Evolutionary conservation across 352 stramenopile genomes (phyloP).

Genomic region (Achlya hypogyna): DNA sequence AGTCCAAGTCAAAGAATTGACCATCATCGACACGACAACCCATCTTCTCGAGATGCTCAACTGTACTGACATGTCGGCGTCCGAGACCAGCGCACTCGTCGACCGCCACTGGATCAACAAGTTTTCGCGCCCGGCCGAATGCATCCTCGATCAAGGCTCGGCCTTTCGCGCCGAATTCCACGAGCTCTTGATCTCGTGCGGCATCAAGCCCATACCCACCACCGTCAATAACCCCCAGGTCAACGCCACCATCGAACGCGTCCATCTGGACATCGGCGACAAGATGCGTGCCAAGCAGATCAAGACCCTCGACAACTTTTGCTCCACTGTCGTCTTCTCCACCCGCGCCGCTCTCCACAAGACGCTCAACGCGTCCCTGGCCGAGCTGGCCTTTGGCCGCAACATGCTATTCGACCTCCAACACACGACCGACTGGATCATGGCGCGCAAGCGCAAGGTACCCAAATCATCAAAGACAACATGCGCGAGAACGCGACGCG

Average conservation of each 20-base stretch:
- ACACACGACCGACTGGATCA: neutral
- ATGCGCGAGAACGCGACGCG: too few species aligned
- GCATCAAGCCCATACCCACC: neutral
- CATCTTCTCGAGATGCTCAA: too few species aligned
- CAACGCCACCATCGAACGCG: slow-evolving; percentile 6
- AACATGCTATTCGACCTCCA: slow-evolving; percentile 6
- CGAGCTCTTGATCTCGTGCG: too few species aligned
- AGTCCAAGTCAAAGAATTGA: too few species aligned
- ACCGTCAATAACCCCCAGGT: slow-evolving; percentile 1
- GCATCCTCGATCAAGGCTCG: too few species aligned
- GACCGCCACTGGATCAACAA: too few species aligned
- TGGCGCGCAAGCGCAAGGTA: neutral
- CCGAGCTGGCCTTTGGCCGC: neutral
- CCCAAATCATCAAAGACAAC: too few species aligned
- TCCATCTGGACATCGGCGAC: slow-evolving; percentile 8
- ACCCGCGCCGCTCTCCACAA: neutral
- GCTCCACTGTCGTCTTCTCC: neutral
- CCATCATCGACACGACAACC: too few species aligned
- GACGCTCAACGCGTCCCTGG: neutral
- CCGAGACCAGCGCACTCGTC: too few species aligned
- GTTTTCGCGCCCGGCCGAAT: too few species aligned
- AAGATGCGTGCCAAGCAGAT: neutral
- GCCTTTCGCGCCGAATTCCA: too few species aligned
- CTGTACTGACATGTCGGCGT: too few species aligned
- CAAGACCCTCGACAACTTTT: neutral